Conservation (phyloP, 345 rosid species). For the Iberis pinnata region DNA sequence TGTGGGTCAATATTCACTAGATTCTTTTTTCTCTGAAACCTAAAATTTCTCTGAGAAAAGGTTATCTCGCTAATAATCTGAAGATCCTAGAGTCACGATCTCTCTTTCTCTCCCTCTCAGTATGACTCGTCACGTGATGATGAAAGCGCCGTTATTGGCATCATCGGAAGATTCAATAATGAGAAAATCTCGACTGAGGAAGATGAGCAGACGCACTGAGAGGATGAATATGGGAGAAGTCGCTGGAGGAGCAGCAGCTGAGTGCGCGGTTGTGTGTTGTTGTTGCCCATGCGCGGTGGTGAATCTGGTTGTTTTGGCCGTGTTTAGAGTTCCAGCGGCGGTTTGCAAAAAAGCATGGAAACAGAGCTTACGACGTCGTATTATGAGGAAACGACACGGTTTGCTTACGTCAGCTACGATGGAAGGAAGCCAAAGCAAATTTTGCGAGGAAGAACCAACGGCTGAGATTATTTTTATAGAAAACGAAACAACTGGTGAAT, state of each 20-base stretch:
- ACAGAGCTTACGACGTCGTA: conserved; percentile 31
- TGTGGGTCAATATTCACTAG: conserved; percentile 20
- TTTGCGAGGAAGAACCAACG: conserved; percentile 23
- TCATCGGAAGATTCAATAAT: conserved; percentile 19
- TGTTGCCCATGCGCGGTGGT: conserved; percentile 56
- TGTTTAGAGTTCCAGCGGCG: conserved; percentile 55
- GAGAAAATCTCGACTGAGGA: conserved; percentile 1
- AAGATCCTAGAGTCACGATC: conserved; percentile 13
- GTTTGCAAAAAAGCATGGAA: conserved; percentile 51
- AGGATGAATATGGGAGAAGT: conserved; percentile 41
- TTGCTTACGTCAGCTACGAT: conserved; percentile 20
- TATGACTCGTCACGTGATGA: conserved; percentile 32
- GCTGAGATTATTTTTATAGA: conserved; percentile 13
- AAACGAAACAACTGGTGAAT: background rate
- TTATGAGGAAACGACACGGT: conserved; percentile 28
- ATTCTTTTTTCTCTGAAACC: conserved; percentile 17
- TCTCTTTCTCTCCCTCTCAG: background rate
- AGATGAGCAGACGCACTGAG: conserved; percentile 7
- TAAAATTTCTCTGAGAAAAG: conserved; percentile 23
- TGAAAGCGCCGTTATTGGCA: conserved; percentile 20
- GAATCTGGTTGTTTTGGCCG: conserved; percentile 51
- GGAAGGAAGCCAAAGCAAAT: conserved; percentile 19
- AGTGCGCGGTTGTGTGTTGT: conserved; percentile 62
- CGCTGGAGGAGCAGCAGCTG: conserved; percentile 68
- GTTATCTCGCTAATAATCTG: conserved; percentile 12